Conservation (phyloP, 352 stramenopile genomes). For the Globisporangium nodosum region DNA sequence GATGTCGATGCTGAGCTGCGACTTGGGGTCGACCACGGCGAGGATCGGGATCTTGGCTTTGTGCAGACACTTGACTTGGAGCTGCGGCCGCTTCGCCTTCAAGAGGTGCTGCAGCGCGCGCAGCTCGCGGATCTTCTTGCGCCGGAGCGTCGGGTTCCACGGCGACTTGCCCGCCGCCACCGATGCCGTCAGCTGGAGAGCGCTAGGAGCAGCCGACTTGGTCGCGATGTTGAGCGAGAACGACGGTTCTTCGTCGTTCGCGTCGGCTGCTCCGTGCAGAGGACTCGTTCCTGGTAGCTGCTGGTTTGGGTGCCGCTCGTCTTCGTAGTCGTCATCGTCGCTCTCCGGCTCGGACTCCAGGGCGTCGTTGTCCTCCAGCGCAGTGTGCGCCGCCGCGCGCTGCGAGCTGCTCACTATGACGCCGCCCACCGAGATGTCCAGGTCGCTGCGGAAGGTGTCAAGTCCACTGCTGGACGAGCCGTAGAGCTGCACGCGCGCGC, state of each 20-base stretch:
- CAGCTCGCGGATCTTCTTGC: conserved; percentile 49
- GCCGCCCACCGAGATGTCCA: conserved; percentile 70
- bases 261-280: neutral
- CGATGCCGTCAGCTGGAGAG: neutral
- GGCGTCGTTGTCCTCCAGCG: neutral
- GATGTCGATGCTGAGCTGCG: conserved; percentile 51
- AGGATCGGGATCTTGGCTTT: conserved; percentile 78
- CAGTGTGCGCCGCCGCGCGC: conserved; percentile 9
- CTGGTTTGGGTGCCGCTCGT: conserved; percentile 4
- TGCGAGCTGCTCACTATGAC: conserved; percentile 23
- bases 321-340: conserved; percentile 10
- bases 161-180: conserved; percentile 32
- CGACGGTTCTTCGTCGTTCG: conserved; percentile 29
- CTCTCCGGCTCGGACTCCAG: conserved; percentile 6
- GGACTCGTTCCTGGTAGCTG: neutral
- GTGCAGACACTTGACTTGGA: conserved; percentile 55
- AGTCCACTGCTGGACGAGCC: conserved; percentile 65
- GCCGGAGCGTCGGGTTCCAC: conserved; percentile 65
- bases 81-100: conserved; percentile 35
- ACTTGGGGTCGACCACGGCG: conserved; percentile 52
- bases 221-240: conserved; percentile 62
- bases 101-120: conserved; percentile 53
- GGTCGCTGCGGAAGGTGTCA: conserved; percentile 69
- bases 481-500: conserved; percentile 51
- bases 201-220: neutral